Evolutionary conservation across 495 filamentous ascomycete species (phyloP).

Genomic region (Aspergillus baeticus): DNA sequence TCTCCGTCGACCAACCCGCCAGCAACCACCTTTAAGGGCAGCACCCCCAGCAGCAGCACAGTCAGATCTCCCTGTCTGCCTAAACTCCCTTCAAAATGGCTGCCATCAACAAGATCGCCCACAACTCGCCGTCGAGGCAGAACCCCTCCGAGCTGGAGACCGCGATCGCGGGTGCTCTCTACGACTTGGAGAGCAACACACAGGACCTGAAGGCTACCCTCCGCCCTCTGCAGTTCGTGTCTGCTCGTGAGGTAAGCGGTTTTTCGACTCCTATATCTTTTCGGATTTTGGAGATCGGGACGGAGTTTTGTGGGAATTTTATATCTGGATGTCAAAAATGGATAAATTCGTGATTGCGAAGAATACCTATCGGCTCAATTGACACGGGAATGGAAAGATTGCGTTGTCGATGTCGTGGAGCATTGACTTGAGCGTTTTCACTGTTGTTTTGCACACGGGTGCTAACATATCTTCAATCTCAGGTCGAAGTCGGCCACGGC

Average conservation of each 20-base stretch:
- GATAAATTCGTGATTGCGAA: not conserved
- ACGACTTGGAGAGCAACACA: constrained; percentile 97
- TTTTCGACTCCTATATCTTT: constrained; percentile 8
- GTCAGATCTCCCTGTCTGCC: constrained; percentile 41
- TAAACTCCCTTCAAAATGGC: constrained; percentile 45
- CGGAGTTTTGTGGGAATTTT: not conserved
- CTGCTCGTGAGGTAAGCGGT: constrained; percentile 89
- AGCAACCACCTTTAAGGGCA: constrained; percentile 30
- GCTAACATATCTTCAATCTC: constrained; percentile 31
- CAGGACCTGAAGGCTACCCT: constrained; percentile 90
- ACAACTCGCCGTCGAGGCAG: constrained; percentile 89
- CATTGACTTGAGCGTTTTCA: not conserved
- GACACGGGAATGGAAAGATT: not conserved
- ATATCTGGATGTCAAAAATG: not conserved
- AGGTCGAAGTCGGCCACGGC: constrained; percentile 99
- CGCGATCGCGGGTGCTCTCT: constrained; percentile 90
- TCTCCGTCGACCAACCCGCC: constrained; percentile 28
- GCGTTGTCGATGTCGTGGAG: not conserved
- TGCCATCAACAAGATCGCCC: constrained; percentile 95
- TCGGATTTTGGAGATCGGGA: not conserved
- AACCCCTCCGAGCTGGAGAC: constrained; percentile 94
- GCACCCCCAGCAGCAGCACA: constrained; percentile 40
- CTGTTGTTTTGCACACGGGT: not conserved
- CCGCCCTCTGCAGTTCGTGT: constrained; percentile 94
- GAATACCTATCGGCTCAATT: not conserved